Conservation (phyloP, 2,329 filamentous ascomycete species). For the Phoma herbarum region DNA sequence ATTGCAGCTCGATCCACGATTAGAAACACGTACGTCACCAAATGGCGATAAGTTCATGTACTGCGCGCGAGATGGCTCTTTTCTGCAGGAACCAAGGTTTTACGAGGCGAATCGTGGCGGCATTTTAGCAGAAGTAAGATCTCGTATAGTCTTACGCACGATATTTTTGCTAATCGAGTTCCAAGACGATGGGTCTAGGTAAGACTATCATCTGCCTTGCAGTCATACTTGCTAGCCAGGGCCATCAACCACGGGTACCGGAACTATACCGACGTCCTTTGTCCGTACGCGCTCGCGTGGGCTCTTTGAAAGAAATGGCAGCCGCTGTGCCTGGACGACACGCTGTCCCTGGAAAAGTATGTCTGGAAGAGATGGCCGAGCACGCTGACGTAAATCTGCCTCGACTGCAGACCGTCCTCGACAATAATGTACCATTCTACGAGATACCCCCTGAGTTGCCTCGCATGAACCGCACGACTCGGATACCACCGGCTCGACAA, state of each 20-base stretch:
- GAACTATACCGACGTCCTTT: slow-evolving; percentile 63
- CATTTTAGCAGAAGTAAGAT: slow-evolving; percentile 70
- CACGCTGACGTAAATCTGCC: slow-evolving; percentile 40
- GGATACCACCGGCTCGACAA: slow-evolving; percentile 53
- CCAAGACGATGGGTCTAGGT: slow-evolving; percentile 73
- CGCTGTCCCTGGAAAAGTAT: slow-evolving; percentile 74
- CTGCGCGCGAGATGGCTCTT: slow-evolving; percentile 68
- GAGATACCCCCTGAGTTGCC: slow-evolving; percentile 53
- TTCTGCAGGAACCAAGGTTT: slow-evolving; percentile 71
- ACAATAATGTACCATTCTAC: slow-evolving; percentile 51
- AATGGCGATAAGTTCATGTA: slow-evolving; percentile 72
- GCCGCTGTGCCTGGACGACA: slow-evolving; percentile 72
- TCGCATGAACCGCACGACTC: slow-evolving; percentile 55
- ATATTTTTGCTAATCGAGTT: not conserved
- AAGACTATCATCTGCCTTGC: slow-evolving; percentile 88
- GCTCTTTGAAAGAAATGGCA: slow-evolving; percentile 77
- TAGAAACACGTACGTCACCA: slow-evolving; percentile 69
- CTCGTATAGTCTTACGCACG: not conserved
- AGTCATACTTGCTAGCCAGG: slow-evolving; percentile 75
- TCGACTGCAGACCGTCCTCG: slow-evolving; percentile 35
- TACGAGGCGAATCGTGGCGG: slow-evolving; percentile 82
- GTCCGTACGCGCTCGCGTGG: slow-evolving; percentile 60
- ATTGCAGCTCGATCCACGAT: slow-evolving; percentile 75
- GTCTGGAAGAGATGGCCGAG: slow-evolving; percentile 65
- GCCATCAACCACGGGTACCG: slow-evolving; percentile 72